Evolutionary conservation across 257 asterid species (phyloP), one percentile per base, ranked within the genome.

Genomic region (Anisodus acutangulus): DNA sequence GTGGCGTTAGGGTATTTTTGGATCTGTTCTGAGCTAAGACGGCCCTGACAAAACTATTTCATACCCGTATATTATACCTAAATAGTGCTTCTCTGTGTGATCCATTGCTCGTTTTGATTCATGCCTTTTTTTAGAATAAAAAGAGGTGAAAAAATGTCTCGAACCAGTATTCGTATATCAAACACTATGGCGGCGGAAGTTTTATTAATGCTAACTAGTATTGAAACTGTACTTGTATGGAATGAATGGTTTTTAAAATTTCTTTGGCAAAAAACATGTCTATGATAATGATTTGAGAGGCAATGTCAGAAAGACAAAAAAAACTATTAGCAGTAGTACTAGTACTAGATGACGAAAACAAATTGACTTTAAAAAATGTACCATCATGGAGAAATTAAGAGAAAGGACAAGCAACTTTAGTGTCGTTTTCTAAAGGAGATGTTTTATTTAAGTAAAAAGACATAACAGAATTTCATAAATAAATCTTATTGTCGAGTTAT

Each of bases 211-310:
- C 35, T 31, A 31, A 31, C 35, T 31, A 31, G 35, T 31, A 31
- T 31, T 31, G 35, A 1, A 31, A 31, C 35, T 31, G 35, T 31
- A 31, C 35, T 31, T 31, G 35, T 31, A 31, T 31, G 35, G 35
- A 31, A 31, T 31, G 35, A 22, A 1, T 31, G 35, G 1, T 31
- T 31, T 31, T 31, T 31, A 31, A 1, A 1, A 31, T 31, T 31
- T 31, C 2, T 31, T 31, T 31, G 35, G 35, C 35, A 41, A 41
- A 41, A 41, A 41, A 41, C 84, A 81, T 84, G 92, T 98, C 98
- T 93, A 97, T 79, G 94, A 85, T 66, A 97, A 92, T 8, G 99
- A 98, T 85, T 95, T 95, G 87, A 95, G 93, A 13, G 79, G 22
- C 51, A 37, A 15, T 69, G 51, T 11, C 78, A 10, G 31, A 15